phyloP scores from a whole-genome alignment of 1,284 basidiomycete genomes.

The Cryptococcus floricola region DNA sequence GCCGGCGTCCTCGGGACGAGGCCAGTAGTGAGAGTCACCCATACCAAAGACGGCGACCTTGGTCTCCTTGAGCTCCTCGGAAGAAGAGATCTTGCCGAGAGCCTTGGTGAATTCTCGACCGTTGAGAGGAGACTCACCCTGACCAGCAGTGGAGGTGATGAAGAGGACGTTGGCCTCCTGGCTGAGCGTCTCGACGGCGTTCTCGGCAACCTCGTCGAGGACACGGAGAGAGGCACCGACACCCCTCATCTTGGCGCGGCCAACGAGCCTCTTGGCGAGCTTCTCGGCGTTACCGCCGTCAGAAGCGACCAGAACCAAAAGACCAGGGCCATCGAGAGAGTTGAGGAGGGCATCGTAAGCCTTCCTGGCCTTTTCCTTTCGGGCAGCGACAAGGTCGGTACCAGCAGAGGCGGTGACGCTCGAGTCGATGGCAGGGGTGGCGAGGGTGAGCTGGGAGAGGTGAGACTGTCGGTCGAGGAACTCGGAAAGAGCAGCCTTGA shows the following conservation, averaged over 20 bases:
- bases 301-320: slow-evolving; percentile 85
- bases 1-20: slow-evolving; percentile 87
- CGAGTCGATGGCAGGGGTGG: slow-evolving; percentile 70
- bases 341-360: slow-evolving; percentile 81
- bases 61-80: slow-evolving; percentile 55
- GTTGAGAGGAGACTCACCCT: slow-evolving; percentile 97
- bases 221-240: slow-evolving; percentile 70
- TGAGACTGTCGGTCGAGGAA: slow-evolving; percentile 98
- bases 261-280: slow-evolving; percentile 81
- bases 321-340: slow-evolving; percentile 82
- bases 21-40: slow-evolving; percentile 99
- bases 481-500: slow-evolving; percentile 90
- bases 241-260: slow-evolving; percentile 79
- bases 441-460: slow-evolving; percentile 81
- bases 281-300: slow-evolving; percentile 96
- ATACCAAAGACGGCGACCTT: slow-evolving; percentile 85
- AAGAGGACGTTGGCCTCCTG: slow-evolving; percentile 70
- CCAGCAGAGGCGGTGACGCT: slow-evolving; percentile 84
- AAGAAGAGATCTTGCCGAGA: slow-evolving; percentile 60
- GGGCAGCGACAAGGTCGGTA: slow-evolving; percentile 74
- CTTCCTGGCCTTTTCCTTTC: slow-evolving; percentile 77
- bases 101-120: slow-evolving; percentile 87
- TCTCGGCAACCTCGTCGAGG: slow-evolving; percentile 64
- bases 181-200: slow-evolving; percentile 59
- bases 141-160: slow-evolving; percentile 94